phyloP scores from a whole-genome alignment of 2,329 filamentous ascomycete genomes.

The Aspergillus flavus region DNA sequence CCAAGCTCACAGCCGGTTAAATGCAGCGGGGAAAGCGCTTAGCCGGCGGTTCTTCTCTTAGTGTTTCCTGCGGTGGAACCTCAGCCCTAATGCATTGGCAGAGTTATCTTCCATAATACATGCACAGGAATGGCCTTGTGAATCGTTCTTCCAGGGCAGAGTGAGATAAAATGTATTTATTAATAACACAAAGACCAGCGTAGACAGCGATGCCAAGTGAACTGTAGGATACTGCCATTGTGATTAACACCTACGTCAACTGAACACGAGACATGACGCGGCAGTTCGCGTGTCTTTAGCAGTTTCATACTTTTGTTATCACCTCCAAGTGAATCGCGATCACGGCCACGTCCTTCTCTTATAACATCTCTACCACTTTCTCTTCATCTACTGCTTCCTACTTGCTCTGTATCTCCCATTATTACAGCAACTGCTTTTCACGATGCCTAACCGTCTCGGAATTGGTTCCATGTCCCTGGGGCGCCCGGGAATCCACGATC shows the following conservation, averaged over 20 bases:
- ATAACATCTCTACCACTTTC: not conserved
- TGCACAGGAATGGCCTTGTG: not conserved
- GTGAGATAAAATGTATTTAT: not conserved
- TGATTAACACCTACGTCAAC: not conserved
- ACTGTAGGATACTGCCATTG: not conserved
- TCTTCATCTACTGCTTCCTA: not conserved
- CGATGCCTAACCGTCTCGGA: slow-evolving; percentile 50
- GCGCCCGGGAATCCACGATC: slow-evolving; percentile 68
- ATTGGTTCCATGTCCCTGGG: slow-evolving; percentile 80
- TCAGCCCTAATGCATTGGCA: slow-evolving; percentile 2
- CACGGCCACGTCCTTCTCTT: not conserved
- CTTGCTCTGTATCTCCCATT: not conserved
- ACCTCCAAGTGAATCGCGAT: not conserved
- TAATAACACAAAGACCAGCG: not conserved
- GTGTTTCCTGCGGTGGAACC: not conserved
- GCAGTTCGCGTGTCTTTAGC: not conserved
- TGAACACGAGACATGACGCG: not conserved
- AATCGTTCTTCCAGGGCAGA: not conserved
- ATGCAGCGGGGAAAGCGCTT: slow-evolving; percentile 11
- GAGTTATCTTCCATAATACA: not conserved
- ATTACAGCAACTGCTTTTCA: not conserved
- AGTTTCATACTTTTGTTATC: not conserved
- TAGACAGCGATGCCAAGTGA: not conserved
- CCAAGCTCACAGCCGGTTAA: slow-evolving; percentile 1
- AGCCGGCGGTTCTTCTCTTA: not conserved